These are phyloP conservation scores for Teratosphaeria epicoccoides DNA, from an alignment of 2,329 filamentous ascomycete species.

Conservation along the genomic window DNA sequence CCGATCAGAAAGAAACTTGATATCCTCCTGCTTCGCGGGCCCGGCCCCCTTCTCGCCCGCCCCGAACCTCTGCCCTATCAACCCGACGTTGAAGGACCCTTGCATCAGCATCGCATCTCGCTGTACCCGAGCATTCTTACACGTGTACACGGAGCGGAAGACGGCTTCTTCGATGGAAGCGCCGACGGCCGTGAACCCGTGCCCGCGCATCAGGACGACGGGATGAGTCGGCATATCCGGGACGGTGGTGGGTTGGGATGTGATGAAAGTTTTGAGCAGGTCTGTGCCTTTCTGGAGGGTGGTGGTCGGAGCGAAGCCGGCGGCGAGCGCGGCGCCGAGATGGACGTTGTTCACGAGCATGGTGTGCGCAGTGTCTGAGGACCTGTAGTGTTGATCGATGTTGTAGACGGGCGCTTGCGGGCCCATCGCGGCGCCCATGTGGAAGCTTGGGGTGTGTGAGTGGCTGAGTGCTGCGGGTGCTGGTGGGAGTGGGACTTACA, in stretches of 20 bases:
- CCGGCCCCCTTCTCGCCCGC: slow-evolving; percentile 33
- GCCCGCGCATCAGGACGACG: slow-evolving; percentile 31
- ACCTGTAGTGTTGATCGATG: slow-evolving; percentile 23
- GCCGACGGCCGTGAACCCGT: slow-evolving; percentile 36
- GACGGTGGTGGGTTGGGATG: slow-evolving; percentile 10
- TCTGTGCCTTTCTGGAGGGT: slow-evolving; percentile 18
- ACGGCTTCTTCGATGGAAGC: slow-evolving; percentile 35
- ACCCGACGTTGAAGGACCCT: slow-evolving; percentile 29
- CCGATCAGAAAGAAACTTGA: slow-evolving; percentile 33
- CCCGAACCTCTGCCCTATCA: slow-evolving; percentile 28
- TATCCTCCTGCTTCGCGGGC: slow-evolving; percentile 30
- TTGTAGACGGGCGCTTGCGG: slow-evolving; percentile 23
- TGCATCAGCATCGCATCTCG: slow-evolving; percentile 28
- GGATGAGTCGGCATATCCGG: slow-evolving; percentile 15
- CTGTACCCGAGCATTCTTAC: slow-evolving; percentile 30
- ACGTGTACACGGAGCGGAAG: slow-evolving; percentile 35
- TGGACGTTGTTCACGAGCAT: slow-evolving; percentile 25
- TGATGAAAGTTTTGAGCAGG: slow-evolving; percentile 23
- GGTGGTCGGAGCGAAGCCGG: slow-evolving; percentile 20
- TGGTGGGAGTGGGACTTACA: slow-evolving; percentile 9
- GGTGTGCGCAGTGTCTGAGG: slow-evolving; percentile 19
- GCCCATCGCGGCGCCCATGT: slow-evolving; percentile 36
- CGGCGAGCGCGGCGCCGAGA: slow-evolving; percentile 25
- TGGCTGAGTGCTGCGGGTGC: not conserved
- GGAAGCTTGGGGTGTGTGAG: slow-evolving; percentile 12